A percentile compares a stretch with the other conserved stretches of the same genome.
Evolutionary conservation across 208 protist genomes (phyloP).

Genomic region (Acanthamoeba castellanii): DNA sequence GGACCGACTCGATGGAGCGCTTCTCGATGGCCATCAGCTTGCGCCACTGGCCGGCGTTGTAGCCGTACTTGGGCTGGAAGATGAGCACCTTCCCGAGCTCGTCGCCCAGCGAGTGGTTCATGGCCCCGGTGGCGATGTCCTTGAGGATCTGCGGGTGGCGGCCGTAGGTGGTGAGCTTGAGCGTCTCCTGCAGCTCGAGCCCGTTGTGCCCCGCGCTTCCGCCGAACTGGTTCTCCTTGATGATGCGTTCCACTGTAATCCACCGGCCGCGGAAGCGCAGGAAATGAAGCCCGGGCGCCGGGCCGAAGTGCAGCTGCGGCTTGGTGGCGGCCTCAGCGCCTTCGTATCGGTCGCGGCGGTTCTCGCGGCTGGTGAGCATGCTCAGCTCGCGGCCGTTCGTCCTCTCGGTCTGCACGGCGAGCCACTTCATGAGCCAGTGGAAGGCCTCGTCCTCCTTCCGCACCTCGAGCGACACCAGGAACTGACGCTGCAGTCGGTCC

Average conservation of each 20-base stretch:
- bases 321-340: neutral
- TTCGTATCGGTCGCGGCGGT: neutral
- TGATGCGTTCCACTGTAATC: neutral
- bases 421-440: slow-evolving; percentile 6
- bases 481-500: neutral
- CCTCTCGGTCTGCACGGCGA: neutral
- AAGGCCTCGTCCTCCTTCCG: slow-evolving; percentile 5
- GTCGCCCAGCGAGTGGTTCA: no score
- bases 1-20: neutral
- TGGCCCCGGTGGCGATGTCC: no score
- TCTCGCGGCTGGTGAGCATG: neutral
- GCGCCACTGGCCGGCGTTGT: neutral
- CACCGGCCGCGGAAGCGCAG: neutral
- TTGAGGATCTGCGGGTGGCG: no score
- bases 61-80: no score
- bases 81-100: no score
- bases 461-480: neutral
- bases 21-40: neutral
- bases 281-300: neutral
- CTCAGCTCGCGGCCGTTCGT: neutral
- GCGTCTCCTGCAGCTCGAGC: no score
- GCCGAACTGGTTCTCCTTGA: neutral
- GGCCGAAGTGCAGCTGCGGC: no score
- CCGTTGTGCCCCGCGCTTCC: neutral
- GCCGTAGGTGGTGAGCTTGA: neutral